Evolutionary conservation across 495 filamentous ascomycete genomes (phyloP), one percentile per base, ranked within the genome.

Genomic region (Hypomontagnella monticulosa): DNA sequence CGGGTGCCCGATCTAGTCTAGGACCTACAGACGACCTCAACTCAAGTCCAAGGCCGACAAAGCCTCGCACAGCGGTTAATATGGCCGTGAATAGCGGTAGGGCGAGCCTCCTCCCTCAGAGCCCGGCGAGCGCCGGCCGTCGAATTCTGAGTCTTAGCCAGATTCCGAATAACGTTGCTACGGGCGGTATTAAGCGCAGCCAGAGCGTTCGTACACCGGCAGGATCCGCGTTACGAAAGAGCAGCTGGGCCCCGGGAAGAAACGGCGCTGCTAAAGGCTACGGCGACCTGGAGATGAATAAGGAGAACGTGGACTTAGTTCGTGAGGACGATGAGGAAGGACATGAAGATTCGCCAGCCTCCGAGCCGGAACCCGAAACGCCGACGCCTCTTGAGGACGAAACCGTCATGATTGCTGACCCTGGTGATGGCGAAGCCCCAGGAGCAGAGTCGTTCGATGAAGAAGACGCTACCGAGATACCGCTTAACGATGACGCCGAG

Each of bases 61-160:
- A 79, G 57, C 51, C 78, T 14, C 69, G 71, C 6, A 76, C 76
- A 7, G 79, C 80, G 16, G 73, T 83, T 34, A 78, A 71, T 57
- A 77, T 81, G 67, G 78, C 80, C 15, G 74, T 84, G 46, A 70
- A 74, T 41, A 73, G 74, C 44, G 76, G 73, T 44, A 73, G 77
- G 72, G 77, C 64, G 64, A 77, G 72, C 18, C 66, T 78, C 16
- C 63, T 81, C 16, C 76, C 81, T 54, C 66, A 80, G 44, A 79
- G 75, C 60, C 76, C 80, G n/a, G 79, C 77, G 11, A 82, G 83
- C 27, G 78, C 84, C 14, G 81, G 87, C 18, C 86, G 93, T 2
- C 88, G 95, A 9, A 97, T 97, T 63, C 84, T 94, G 38, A 95
- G 91, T 52, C 85, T 97, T 37, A 96, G 88, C 72, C 89, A 97